Evolutionary conservation across 495 filamentous ascomycete genomes (phyloP).

Genomic region (Penicillium silybi): DNA sequence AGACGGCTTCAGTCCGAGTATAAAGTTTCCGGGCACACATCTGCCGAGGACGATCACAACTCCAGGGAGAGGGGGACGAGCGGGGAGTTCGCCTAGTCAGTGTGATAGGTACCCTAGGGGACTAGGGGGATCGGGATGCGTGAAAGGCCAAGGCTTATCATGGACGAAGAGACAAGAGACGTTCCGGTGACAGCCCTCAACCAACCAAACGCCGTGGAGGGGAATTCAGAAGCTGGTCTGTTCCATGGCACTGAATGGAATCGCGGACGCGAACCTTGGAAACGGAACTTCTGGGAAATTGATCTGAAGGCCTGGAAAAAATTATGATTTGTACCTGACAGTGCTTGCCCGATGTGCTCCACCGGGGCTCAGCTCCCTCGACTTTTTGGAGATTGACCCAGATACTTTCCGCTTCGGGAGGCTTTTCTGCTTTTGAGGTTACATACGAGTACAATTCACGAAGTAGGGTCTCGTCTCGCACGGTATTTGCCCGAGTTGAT

Average conservation of each 20-base stretch:
- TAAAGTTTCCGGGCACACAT: slow-evolving; percentile 18
- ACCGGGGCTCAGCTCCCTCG: slow-evolving; percentile 1
- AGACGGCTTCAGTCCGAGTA: slow-evolving; percentile 5
- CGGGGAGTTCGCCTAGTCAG: slow-evolving; percentile 11
- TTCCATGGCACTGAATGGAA: slow-evolving; percentile 12
- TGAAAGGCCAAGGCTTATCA: slow-evolving; percentile 16
- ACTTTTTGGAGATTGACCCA: slow-evolving; percentile 1
- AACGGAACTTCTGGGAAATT: slow-evolving; percentile 9
- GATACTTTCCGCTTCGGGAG: slow-evolving; percentile 1
- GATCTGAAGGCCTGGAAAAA: slow-evolving; percentile 1
- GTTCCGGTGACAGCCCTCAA: slow-evolving; percentile 12
- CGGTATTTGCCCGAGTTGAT: neutral
- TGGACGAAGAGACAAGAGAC: slow-evolving; percentile 5
- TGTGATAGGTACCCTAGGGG: slow-evolving; percentile 5
- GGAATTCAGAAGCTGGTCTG: neutral
- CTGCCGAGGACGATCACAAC: slow-evolving; percentile 12
- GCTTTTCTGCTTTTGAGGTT: neutral
- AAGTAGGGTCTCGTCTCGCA: too few relatives aligned
- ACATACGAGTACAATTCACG: neutral
- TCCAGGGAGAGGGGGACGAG: slow-evolving; percentile 2
- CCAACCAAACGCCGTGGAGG: slow-evolving; percentile 9
- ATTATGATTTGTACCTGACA: slow-evolving; percentile 16
- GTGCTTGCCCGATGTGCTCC: slow-evolving; percentile 3
- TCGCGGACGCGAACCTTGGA: slow-evolving; percentile 4
- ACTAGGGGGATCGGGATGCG: slow-evolving; percentile 5